Evolutionary conservation across 345 rosid species (phyloP).

Genomic region (Murraya koenigii): DNA sequence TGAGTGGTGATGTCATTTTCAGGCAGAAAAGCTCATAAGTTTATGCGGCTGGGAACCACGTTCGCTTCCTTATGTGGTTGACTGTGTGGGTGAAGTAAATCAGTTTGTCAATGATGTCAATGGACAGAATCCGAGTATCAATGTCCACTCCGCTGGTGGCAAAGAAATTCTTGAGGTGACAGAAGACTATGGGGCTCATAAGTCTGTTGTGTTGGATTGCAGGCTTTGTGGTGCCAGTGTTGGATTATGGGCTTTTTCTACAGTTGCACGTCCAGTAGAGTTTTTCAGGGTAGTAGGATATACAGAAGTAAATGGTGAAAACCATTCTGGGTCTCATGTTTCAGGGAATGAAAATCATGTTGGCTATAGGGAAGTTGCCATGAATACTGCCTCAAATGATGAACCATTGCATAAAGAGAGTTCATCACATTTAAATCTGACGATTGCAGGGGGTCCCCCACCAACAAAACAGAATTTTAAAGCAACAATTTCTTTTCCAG

Average conservation of each 20-base stretch:
- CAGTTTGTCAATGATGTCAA: slow-evolving; percentile 32
- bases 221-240: slow-evolving; percentile 91
- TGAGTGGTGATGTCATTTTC: slow-evolving; percentile 26
- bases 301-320: slow-evolving; percentile 41
- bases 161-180: slow-evolving; percentile 32
- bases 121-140: slow-evolving; percentile 37
- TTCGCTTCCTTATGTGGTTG: slow-evolving; percentile 70
- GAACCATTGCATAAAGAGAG: slow-evolving; percentile 23
- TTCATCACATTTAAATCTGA: slow-evolving; percentile 50
- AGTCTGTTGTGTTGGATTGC: slow-evolving; percentile 84
- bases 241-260: slow-evolving; percentile 85
- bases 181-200: slow-evolving; percentile 26
- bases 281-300: slow-evolving; percentile 64
- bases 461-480: slow-evolving; percentile 83
- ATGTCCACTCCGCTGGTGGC: slow-evolving; percentile 17
- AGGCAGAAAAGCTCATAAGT: slow-evolving; percentile 79
- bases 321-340: slow-evolving; percentile 26
- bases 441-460: slow-evolving; percentile 95
- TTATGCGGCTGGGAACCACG: slow-evolving; percentile 98
- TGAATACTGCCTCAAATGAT: slow-evolving; percentile 20
- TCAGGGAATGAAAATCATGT: slow-evolving; percentile 25
- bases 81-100: slow-evolving; percentile 44
- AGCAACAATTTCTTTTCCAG: slow-evolving; percentile 77
- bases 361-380: slow-evolving; percentile 13
- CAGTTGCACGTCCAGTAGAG: slow-evolving; percentile 67